Evolutionary conservation across 1,284 basidiomycete genomes (phyloP).

Genomic region (Ganoderma multipileum): DNA sequence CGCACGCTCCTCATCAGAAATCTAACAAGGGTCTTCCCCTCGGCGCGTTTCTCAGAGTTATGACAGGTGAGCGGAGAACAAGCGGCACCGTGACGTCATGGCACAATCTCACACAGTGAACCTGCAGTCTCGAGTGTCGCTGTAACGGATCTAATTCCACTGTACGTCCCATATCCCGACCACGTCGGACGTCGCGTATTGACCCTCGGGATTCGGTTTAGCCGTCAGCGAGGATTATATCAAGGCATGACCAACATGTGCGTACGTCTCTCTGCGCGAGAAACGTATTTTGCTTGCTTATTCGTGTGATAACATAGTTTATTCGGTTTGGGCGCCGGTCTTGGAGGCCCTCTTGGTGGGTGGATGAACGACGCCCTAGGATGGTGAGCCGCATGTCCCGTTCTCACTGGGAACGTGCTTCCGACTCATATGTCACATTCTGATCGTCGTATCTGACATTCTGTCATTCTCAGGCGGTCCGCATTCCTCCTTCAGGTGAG

Average conservation of each 20-base stretch:
- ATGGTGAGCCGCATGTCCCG: slow-evolving; percentile 62
- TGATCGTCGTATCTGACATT: slow-evolving; percentile 25
- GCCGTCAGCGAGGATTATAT: slow-evolving; percentile 86
- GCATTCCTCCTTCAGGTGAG: slow-evolving; percentile 74
- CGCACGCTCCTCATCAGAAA: slow-evolving; percentile 26
- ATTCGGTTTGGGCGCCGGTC: slow-evolving; percentile 78
- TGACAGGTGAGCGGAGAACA: slow-evolving; percentile 67
- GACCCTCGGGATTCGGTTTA: slow-evolving; percentile 39
- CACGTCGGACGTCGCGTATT: slow-evolving; percentile 20
- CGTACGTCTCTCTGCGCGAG: slow-evolving; percentile 35
- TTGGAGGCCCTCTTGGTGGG: slow-evolving; percentile 92
- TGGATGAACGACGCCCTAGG: slow-evolving; percentile 85
- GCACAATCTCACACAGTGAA: slow-evolving; percentile 22
- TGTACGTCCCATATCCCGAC: slow-evolving; percentile 56
- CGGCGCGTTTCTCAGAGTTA: slow-evolving; percentile 55
- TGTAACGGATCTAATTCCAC: slow-evolving; percentile 81
- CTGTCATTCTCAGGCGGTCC: slow-evolving; percentile 55
- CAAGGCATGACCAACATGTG: slow-evolving; percentile 91
- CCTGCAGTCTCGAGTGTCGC: slow-evolving; percentile 76
- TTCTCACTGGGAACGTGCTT: slow-evolving; percentile 13
- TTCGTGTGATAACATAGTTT: slow-evolving; percentile 51
- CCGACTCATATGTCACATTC: slow-evolving; percentile 25
- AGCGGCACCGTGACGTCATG: slow-evolving; percentile 35
- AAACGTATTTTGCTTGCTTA: slow-evolving; percentile 15
- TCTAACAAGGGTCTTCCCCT: slow-evolving; percentile 18